These are phyloP conservation scores for Byssoonygena ceratinophila DNA, from an alignment of 2,329 filamentous ascomycete genomes.

Conservation along the genomic window DNA sequence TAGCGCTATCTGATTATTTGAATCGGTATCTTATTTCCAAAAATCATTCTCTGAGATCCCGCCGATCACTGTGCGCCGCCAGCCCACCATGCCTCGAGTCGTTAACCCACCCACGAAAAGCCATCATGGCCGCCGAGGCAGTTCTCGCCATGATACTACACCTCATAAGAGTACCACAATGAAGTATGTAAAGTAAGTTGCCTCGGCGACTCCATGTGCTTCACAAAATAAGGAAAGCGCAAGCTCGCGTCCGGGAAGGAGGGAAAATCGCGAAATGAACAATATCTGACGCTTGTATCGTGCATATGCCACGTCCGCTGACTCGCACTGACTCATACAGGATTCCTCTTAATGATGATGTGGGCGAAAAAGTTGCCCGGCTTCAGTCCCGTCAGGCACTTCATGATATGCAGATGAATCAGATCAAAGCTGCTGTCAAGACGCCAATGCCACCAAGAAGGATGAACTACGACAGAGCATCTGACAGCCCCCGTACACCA, in stretches of 20 bases:
- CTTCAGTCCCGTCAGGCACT: constrained; percentile 77
- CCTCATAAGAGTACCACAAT: constrained; percentile 44
- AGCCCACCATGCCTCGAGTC: constrained; percentile 48
- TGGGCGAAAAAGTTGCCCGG: constrained; percentile 77
- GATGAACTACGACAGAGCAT: constrained; percentile 29
- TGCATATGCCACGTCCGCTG: not conserved
- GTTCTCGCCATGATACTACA: constrained; percentile 36
- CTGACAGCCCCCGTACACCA: constrained; percentile 43
- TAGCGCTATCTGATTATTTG: constrained; percentile 17
- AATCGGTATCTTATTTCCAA: constrained; percentile 2
- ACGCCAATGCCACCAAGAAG: constrained; percentile 25
- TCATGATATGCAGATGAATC: constrained; percentile 83
- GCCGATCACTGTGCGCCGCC: too few relatives aligned
- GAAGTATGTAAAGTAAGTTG: constrained; percentile 32
- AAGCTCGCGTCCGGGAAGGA: not conserved
- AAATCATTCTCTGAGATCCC: not conserved
- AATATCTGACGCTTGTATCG: not conserved
- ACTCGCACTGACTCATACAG: constrained; percentile 36
- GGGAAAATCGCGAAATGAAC: not conserved
- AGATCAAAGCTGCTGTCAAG: constrained; percentile 61
- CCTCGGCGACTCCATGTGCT: not conserved
- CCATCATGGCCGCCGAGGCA: constrained; percentile 31
- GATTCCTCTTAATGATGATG: constrained; percentile 94
- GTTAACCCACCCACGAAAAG: constrained; percentile 38
- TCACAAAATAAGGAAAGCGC: constrained; percentile 9